Conservation (phyloP, 2,329 filamentous ascomycete species). For the Lasiodiplodia sp. region DNA sequence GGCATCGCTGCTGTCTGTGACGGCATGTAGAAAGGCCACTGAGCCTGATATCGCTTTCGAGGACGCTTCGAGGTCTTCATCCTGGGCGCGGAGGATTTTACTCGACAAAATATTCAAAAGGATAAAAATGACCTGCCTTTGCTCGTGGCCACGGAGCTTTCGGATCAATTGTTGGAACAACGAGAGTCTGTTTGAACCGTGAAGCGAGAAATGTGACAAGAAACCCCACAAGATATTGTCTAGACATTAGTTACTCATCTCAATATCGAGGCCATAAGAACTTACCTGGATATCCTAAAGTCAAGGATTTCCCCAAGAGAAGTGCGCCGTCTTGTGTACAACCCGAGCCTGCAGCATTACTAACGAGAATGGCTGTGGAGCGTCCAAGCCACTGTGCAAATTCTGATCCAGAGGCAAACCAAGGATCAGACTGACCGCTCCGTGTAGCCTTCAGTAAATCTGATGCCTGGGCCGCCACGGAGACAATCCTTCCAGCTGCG, state of each 20-base stretch:
- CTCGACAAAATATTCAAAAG: slow-evolving; percentile 40
- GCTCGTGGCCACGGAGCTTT: slow-evolving; percentile 57
- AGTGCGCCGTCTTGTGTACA: slow-evolving; percentile 49
- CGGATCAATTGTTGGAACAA: slow-evolving; percentile 50
- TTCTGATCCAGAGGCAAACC: slow-evolving; percentile 69
- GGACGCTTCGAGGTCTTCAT: slow-evolving; percentile 1
- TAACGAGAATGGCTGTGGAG: slow-evolving; percentile 64
- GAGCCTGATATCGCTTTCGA: slow-evolving; percentile 26
- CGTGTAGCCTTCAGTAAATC: slow-evolving; percentile 52
- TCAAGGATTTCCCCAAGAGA: slow-evolving; percentile 66
- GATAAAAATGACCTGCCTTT: slow-evolving; percentile 52
- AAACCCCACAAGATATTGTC: slow-evolving; percentile 32
- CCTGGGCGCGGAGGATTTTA: slow-evolving; percentile 34
- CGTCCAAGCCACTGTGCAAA: slow-evolving; percentile 77
- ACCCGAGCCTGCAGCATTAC: slow-evolving; percentile 24
- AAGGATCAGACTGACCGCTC: slow-evolving; percentile 48
- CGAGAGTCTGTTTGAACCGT: slow-evolving; percentile 27
- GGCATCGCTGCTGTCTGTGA: slow-evolving; percentile 30
- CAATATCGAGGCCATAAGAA: background rate
- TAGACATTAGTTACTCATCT: slow-evolving; percentile 10
- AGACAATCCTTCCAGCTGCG: slow-evolving; percentile 67
- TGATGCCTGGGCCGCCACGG: slow-evolving; percentile 66
- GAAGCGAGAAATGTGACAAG: background rate
- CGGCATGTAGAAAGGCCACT: slow-evolving; percentile 30
- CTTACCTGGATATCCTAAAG: slow-evolving; percentile 75